phyloP scores from a whole-genome alignment of 2,329 filamentous ascomycete species.

The Ascochyta lentis region DNA sequence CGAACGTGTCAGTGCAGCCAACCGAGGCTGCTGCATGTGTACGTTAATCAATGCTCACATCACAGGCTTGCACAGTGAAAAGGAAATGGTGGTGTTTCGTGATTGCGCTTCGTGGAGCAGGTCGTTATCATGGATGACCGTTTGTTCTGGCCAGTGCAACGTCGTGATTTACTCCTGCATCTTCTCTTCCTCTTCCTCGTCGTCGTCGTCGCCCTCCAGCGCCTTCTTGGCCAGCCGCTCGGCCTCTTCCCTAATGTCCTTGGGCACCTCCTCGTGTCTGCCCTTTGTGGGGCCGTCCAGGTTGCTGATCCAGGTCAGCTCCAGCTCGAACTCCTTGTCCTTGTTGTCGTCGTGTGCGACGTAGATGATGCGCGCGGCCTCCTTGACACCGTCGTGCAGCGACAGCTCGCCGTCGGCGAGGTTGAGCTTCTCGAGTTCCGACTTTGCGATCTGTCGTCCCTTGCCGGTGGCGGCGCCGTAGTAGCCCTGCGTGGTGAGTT shows the following conservation, averaged over 20 bases:
- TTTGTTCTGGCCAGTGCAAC: slow-evolving; percentile 32
- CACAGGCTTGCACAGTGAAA: background rate
- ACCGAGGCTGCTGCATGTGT: background rate
- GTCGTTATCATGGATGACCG: slow-evolving; percentile 37
- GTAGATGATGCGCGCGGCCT: slow-evolving; percentile 96
- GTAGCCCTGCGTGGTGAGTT: slow-evolving; percentile 69
- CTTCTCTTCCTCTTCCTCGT: slow-evolving; percentile 83
- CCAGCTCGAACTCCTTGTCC: slow-evolving; percentile 99
- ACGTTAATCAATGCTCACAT: background rate
- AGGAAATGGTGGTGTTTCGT: slow-evolving; percentile 22
- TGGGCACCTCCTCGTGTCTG: slow-evolving; percentile 90
- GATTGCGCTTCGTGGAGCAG: slow-evolving; percentile 22
- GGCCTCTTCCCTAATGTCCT: slow-evolving; percentile 87
- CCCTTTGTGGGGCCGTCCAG: slow-evolving; percentile 88
- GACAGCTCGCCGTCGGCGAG: slow-evolving; percentile 78
- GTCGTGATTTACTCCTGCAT: slow-evolving; percentile 77
- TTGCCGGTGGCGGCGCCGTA: slow-evolving; percentile 98
- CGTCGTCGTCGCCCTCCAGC: slow-evolving; percentile 83
- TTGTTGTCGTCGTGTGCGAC: slow-evolving; percentile 98
- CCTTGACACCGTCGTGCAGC: slow-evolving; percentile 87
- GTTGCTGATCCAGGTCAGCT: slow-evolving; percentile 97
- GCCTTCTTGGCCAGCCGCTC: slow-evolving; percentile 91
- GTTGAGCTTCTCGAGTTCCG: slow-evolving; percentile 97
- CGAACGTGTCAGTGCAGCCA: background rate
- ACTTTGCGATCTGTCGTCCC: slow-evolving; percentile 94